Evolutionary conservation across 768 basidiomycete species (phyloP), one percentile per base, ranked within the genome.

Genomic region (Kwoniella europaea): DNA sequence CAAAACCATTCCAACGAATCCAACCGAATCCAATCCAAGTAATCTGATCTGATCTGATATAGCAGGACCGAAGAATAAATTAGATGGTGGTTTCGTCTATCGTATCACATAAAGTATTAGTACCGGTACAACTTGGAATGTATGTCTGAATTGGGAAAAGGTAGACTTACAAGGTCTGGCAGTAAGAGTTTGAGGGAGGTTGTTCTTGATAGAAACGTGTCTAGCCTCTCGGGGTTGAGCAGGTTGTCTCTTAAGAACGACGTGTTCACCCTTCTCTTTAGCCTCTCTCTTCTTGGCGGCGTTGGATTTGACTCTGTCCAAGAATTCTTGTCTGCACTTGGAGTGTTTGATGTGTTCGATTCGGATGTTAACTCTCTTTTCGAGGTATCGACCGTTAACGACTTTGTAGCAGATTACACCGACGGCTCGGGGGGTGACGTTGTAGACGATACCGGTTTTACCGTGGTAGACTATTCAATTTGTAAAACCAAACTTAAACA

Each of bases 341-440:
- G 95, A 98, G 89, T 98, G 96, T 81, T 86, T 89, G 84, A 96
- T 86, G 87, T 98, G 96, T 88, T 98, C 96, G 80, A 94, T 88
- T 74, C 93, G 92, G 87, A 97, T 86, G 90, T 98, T 99, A 85
- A 99, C 96, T 69, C 96, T 92, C 88, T 99, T 99, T 88, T 98
- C 94, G 68, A 99, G 86, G 90, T 96, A 99, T 78, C 97, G 93
- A 88, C 95, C 95, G 75, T 96, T 96, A 82, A 99, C 96, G 82
- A 98, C 88, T 86, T 99, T 99, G 91, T 96, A 90, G 73, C 96
- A 90, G 85, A 98, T 94, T 72, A 99, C 91, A 84, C 96, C 95
- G 77, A 98, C 95, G 61, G 94, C 91, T 65, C 90, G 88, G 69
- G 92, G 92, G 53, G 96, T 93, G 74, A 99, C 94, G 86, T 99